These are phyloP conservation scores for Helotiales sp. DNA, from an alignment of 2,329 filamentous ascomycete species.

Conservation along the genomic window DNA sequence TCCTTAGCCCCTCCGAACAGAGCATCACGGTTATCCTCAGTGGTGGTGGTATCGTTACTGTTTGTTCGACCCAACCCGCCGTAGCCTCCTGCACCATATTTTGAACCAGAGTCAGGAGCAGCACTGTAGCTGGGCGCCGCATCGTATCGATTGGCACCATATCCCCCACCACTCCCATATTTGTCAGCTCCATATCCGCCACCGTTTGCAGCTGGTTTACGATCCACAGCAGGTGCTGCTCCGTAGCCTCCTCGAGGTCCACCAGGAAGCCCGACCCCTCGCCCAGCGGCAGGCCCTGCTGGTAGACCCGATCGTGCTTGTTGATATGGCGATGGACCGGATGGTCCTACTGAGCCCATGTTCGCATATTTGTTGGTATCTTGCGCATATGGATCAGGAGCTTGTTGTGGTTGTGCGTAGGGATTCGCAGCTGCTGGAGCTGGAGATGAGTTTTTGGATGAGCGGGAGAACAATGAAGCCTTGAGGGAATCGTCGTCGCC, in stretches of 20 bases:
- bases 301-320: too few relatives aligned
- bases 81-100: conserved; percentile 57
- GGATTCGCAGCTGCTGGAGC: conserved; percentile 37
- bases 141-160: conserved; percentile 55
- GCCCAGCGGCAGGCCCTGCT: too few relatives aligned
- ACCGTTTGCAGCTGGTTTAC: conserved; percentile 29
- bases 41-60: conserved; percentile 40
- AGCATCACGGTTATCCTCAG: conserved; percentile 59
- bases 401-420: conserved; percentile 33
- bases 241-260: conserved; percentile 37
- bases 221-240: conserved; percentile 19
- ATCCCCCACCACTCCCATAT: conserved; percentile 52
- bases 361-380: conserved; percentile 56
- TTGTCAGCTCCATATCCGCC: conserved; percentile 54
- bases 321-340: conserved; percentile 29
- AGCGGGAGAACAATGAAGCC: conserved; percentile 49
- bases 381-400: conserved; percentile 60
- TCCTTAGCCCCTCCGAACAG: conserved; percentile 52
- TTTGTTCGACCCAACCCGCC: conserved; percentile 55
- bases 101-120: conserved; percentile 36
- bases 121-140: conserved; percentile 32
- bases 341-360: conserved; percentile 37
- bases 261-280: conserved; percentile 30
- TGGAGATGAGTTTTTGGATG: conserved; percentile 49
- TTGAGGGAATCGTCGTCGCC: conserved; percentile 48